These are phyloP conservation scores for Medicago ruthenica DNA, from an alignment of 306 rosid genomes.

Conservation along the genomic window DNA sequence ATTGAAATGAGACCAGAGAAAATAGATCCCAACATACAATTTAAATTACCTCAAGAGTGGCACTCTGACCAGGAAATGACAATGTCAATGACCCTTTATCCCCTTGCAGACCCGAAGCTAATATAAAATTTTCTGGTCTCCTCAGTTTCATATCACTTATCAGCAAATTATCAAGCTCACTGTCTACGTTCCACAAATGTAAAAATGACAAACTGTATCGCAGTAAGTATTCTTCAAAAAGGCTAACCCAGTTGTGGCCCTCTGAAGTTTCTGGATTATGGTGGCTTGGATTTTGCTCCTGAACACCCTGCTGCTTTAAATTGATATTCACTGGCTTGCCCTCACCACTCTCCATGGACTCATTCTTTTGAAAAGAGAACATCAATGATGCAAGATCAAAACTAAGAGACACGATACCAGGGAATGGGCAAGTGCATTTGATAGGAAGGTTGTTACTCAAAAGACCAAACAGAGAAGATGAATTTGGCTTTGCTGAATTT, in stretches of 20 bases:
- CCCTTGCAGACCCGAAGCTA: slow-evolving; percentile 89
- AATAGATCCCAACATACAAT: slow-evolving; percentile 49
- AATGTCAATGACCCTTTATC: slow-evolving; percentile 93
- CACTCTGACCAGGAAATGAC: slow-evolving; percentile 77
- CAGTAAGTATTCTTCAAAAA: slow-evolving; percentile 79
- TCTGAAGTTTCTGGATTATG: slow-evolving; percentile 56
- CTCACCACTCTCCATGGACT: slow-evolving; percentile 46
- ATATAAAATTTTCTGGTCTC: slow-evolving; percentile 77
- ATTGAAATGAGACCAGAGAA: slow-evolving; percentile 46
- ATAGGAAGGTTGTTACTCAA: slow-evolving; percentile 68
- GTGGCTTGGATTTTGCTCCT: slow-evolving; percentile 54
- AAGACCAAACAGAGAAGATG: slow-evolving; percentile 44
- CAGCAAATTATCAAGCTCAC: slow-evolving; percentile 82
- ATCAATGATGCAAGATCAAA: slow-evolving; percentile 82
- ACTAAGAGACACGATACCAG: slow-evolving; percentile 80
- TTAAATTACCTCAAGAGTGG: slow-evolving; percentile 78
- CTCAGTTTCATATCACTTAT: slow-evolving; percentile 77
- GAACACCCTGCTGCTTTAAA: slow-evolving; percentile 63
- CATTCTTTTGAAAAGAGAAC: slow-evolving; percentile 61
- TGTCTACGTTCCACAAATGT: slow-evolving; percentile 82
- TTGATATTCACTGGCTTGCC: slow-evolving; percentile 45
- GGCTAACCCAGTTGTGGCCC: slow-evolving; percentile 61
- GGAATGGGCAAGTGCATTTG: slow-evolving; percentile 88
- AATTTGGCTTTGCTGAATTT: slow-evolving; percentile 45
- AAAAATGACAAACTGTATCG: slow-evolving; percentile 87